Conservation (phyloP, 148 eudicot genomes). For the Selenicereus undatus region DNA sequence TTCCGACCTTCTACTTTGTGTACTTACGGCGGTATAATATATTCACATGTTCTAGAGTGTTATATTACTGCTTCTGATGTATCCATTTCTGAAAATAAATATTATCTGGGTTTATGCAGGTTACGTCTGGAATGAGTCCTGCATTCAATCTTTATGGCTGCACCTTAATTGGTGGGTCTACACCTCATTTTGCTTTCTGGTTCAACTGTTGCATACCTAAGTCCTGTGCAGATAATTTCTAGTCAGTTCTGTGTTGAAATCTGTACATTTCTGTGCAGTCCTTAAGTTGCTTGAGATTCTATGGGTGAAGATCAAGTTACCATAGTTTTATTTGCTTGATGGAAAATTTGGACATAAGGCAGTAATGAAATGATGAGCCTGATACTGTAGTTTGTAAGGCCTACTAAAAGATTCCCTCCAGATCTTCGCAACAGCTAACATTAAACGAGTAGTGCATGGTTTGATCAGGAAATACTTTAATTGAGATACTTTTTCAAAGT, state of each 20-base stretch:
- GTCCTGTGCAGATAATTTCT: background rate
- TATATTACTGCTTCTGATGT: background rate
- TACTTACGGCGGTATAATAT: background rate
- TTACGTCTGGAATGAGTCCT: conserved; percentile 98
- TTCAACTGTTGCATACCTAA: background rate
- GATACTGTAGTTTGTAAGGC: background rate
- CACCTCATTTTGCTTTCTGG: background rate
- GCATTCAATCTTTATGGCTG: conserved; percentile 90
- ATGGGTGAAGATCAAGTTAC: background rate
- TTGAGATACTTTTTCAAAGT: background rate
- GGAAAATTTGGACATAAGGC: background rate
- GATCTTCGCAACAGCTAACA: background rate
- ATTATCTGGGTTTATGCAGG: conserved; percentile 34
- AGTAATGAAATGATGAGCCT: background rate
- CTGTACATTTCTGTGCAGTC: background rate
- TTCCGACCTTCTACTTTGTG: background rate
- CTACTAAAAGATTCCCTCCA: background rate
- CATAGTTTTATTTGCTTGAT: background rate
- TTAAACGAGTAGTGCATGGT: too few species aligned
- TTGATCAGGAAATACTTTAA: background rate
- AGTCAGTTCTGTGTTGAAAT: background rate
- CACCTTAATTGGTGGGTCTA: conserved; percentile 74
- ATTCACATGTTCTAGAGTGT: background rate
- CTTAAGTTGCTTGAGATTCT: background rate
- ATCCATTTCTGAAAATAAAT: background rate